phyloP scores from a whole-genome alignment of 495 filamentous ascomycete species.

The Wilcoxina mikolae region DNA sequence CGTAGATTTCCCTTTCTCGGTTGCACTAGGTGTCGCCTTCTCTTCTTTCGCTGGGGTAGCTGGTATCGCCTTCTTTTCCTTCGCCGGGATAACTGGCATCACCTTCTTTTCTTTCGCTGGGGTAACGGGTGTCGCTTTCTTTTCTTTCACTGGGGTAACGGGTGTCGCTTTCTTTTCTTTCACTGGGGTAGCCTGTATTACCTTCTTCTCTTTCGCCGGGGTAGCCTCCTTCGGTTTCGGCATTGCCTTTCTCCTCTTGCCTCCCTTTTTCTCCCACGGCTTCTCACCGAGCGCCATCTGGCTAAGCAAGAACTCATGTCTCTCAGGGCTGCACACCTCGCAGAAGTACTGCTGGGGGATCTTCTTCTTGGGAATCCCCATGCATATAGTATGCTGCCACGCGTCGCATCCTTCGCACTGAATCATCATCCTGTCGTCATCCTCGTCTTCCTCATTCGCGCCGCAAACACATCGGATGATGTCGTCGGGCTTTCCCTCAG shows the following conservation, averaged over 20 bases:
- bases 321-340: slow-evolving; percentile 71
- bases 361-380: slow-evolving; percentile 65
- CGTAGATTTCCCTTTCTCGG: not conserved
- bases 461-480: slow-evolving; percentile 91
- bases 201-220: not conserved
- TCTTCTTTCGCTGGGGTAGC: not conserved
- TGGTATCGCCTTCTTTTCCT: not conserved
- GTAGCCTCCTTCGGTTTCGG: slow-evolving; percentile 10
- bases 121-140: slow-evolving; percentile 41
- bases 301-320: slow-evolving; percentile 59
- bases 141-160: slow-evolving; percentile 29
- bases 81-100: not conserved
- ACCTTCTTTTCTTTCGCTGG: slow-evolving; percentile 10
- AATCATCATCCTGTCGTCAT: slow-evolving; percentile 71
- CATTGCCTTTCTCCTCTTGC: slow-evolving; percentile 5
- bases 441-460: slow-evolving; percentile 64
- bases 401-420: slow-evolving; percentile 78
- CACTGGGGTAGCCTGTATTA: not conserved
- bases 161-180: not conserved
- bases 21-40: not conserved
- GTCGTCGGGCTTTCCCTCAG: slow-evolving; percentile 37
- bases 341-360: slow-evolving; percentile 72
- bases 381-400: slow-evolving; percentile 96
- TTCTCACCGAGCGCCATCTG: slow-evolving; percentile 64
- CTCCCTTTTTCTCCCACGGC: slow-evolving; percentile 58